Evolutionary conservation across 768 basidiomycete species (phyloP), one percentile per base, ranked within the genome.

Genomic region (Crepidotus variabilis): DNA sequence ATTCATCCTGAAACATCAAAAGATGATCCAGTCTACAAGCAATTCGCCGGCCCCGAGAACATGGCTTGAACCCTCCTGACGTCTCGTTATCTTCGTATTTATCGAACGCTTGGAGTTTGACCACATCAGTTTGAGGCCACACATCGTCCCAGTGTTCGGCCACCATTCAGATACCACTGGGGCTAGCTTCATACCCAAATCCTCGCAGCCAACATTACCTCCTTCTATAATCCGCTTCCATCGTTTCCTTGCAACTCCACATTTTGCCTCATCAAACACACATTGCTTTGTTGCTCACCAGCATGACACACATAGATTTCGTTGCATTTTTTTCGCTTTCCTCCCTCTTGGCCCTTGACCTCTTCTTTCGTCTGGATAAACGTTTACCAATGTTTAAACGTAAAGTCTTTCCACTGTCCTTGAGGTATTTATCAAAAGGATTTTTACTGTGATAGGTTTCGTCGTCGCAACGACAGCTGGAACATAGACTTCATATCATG

Each of bases 1-100:
- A 75, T 96, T 6, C 94, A 97, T 66, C 94, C 94, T 0, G 91
- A 90, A 35, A 95, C 93, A 2, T 76, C 81, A 47, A 75, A 71
- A 32, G 83, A 90, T 57, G 92, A 95, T 63, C 76, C 78, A 13
- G 71, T 75, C 10, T 78, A 65, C 51, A 54, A 59, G 51, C 63
- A 66, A 47, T 68, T 67, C 23, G 64, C 60, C 32, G 61, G 65
- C 20, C 63, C 62, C 57, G 65, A 65, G 56, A 68, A 67, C 24
- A 67, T 67, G n/a, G 63, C 64, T 18, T 65, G 61, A 61, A 28
- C 2, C 21, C 21, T 34, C 46, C 23, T 22, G 14, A 35, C 32
- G 32, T 48, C 10, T 18, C 22, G 8, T 48, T 23, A 32, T 21
- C 20, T 49, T 22, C 14, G 24, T 49, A 49, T 49, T 49, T 22